Percentiles rank a stretch among this genome's conserved stretches.
Conservation (phyloP, 768 basidiomycete genomes). For the Leccinellum luteum region DNA sequence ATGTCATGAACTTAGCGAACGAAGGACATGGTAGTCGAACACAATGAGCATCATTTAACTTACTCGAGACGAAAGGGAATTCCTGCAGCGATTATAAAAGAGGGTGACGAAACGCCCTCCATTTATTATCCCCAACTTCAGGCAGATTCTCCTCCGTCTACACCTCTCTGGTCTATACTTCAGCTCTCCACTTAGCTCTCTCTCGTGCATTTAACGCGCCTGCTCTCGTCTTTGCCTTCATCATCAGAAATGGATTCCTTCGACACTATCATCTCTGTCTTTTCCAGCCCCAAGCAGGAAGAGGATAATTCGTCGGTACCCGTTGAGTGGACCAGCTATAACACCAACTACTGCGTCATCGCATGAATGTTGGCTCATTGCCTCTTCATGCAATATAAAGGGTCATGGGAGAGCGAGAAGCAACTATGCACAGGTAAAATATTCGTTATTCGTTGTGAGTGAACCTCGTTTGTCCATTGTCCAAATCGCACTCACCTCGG, state of each 20-base stretch:
- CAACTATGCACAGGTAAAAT: background rate
- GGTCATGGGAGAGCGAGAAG: background rate
- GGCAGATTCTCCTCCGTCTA: conserved; percentile 1
- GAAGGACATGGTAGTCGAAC: background rate
- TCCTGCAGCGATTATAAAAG: conserved; percentile 19
- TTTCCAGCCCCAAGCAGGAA: conserved; percentile 4
- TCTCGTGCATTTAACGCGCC: background rate
- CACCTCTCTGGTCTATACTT: too few relatives aligned
- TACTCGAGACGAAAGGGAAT: background rate
- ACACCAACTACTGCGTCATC: conserved; percentile 16
- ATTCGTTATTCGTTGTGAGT: conserved; percentile 25
- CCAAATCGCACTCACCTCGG: conserved; percentile 10
- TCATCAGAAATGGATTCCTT: conserved; percentile 23
- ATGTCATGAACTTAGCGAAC: background rate
- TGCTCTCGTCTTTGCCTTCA: background rate
- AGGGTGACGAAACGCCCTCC: background rate
- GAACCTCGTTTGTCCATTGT: background rate
- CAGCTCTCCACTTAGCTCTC: background rate
- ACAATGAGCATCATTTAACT: background rate
- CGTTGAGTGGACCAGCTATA: conserved; percentile 8
- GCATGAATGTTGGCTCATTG: conserved; percentile 8
- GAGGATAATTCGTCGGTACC: conserved; percentile 15
- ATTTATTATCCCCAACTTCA: conserved; percentile 3
- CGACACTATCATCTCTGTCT: conserved; percentile 13
- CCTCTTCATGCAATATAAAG: background rate